Evolutionary conservation across 768 basidiomycete genomes (phyloP), one percentile per base, ranked within the genome.

Genomic region (Coprinellus aureogranulatus): DNA sequence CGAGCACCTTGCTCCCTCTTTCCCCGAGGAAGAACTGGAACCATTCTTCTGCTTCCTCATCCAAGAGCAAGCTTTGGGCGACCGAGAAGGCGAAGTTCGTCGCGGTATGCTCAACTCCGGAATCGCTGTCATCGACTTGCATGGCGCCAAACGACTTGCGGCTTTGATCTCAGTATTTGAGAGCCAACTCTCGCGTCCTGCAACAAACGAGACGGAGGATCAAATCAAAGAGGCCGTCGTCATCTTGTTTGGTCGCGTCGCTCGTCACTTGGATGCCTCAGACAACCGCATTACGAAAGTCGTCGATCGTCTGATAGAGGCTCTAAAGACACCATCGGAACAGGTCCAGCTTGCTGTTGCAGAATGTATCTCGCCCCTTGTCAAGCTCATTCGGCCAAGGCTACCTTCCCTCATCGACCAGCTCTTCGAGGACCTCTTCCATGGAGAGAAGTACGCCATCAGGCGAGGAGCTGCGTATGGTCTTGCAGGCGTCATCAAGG

Each of bases 381-480:
- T 94, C 41, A 80, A 81, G 34, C 72, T 86, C 28, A 89, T 92
- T 80, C 76, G 78, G 30, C 77, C 81, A 8, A 80, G 81, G 25
- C 79, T 88, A 16, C 75, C 81, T 2, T 68, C 72, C 22, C 76
- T 99, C n/a, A 81, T 94, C 45, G 90, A 92, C 50, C 75, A 79
- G 55, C 78, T 99, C 2, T 82, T 94, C 63, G 79, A 84, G 11
- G 88, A 93, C 31, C 78, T 98, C 18, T 85, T 90, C 59, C 79
- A 84, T 49, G 87, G 86, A 4, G 77, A 84, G 8, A 98, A 94
- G 69, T 98, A 99, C 67, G 96, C 92, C 10, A 81, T 84, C 51
- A 84, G 97, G n/a, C 84, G 96, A n/a, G 97, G 97, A 30, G 95
- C 96, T 1, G 95, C 96, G 1, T 98, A 98, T 70, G 97, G 96